Evolutionary conservation across 2,329 filamentous ascomycete genomes (phyloP).

Genomic region (Rosellinia necatrix): DNA sequence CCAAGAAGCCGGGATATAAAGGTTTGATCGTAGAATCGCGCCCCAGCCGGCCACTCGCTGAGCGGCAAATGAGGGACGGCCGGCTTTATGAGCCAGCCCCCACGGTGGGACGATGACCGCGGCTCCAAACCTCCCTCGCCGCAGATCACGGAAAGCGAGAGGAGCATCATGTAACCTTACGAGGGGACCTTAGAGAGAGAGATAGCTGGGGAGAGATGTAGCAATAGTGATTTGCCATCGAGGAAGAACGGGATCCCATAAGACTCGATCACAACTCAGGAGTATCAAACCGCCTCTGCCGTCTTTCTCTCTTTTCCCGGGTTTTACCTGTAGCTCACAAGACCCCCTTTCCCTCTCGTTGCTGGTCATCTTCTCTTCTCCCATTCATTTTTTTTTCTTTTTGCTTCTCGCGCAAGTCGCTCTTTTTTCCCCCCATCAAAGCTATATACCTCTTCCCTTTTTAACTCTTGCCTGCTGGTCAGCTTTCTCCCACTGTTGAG

Average conservation of each 20-base stretch:
- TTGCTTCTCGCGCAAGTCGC: slow-evolving; percentile 24
- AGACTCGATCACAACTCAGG: slow-evolving; percentile 22
- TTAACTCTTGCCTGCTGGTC: slow-evolving; percentile 28
- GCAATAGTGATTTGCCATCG: slow-evolving; percentile 20
- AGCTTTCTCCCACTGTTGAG: slow-evolving; percentile 20
- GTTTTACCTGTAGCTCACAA: slow-evolving; percentile 12
- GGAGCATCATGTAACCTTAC: slow-evolving; percentile 1
- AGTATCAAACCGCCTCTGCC: background rate
- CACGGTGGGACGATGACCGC: slow-evolving; percentile 4
- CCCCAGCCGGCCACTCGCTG: background rate
- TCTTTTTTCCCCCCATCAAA: too few relatives aligned
- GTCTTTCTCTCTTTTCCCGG: slow-evolving; percentile 13
- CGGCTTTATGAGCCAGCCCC: slow-evolving; percentile 1
- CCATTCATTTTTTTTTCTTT: too few relatives aligned
- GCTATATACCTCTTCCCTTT: slow-evolving; percentile 6
- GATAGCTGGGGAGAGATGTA: background rate
- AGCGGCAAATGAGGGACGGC: background rate
- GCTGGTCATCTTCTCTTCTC: slow-evolving; percentile 26
- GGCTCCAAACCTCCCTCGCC: slow-evolving; percentile 13
- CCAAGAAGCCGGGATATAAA: background rate
- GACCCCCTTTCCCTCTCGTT: slow-evolving; percentile 16
- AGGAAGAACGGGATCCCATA: slow-evolving; percentile 25
- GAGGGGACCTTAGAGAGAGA: background rate
- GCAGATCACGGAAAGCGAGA: slow-evolving; percentile 22
- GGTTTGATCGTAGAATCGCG: background rate